These are phyloP conservation scores for Ceratocystis ficicola DNA, from an alignment of 2,329 filamentous ascomycete genomes.

Conservation along the genomic window DNA sequence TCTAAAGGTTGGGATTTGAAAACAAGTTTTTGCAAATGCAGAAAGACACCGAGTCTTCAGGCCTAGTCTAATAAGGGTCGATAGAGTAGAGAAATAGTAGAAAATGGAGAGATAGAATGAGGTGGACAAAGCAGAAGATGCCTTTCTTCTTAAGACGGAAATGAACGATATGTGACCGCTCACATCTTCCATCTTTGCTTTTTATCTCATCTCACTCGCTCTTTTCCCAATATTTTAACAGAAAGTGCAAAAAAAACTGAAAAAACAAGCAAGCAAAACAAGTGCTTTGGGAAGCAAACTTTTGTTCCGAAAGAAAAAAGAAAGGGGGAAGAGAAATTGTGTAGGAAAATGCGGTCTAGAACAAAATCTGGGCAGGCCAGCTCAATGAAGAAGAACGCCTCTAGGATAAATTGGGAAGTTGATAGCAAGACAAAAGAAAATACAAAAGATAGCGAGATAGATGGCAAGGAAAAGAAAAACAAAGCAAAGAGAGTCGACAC, in stretches of 20 bases:
- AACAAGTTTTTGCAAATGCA: constrained; percentile 6
- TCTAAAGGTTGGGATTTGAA: not conserved
- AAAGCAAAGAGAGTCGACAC: not conserved
- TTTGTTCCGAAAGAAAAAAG: constrained; percentile 5
- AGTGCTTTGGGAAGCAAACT: not conserved
- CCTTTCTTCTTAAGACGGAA: too few species aligned
- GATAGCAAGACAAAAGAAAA: constrained; percentile 9
- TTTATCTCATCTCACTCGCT: not conserved
- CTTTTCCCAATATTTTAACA: constrained; percentile 3
- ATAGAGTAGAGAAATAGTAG: not conserved
- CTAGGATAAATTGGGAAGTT: not conserved
- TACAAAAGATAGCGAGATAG: not conserved
- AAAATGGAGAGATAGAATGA: not conserved
- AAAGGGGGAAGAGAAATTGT: not conserved
- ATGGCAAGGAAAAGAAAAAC: not conserved
- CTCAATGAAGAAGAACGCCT: constrained; percentile 11
- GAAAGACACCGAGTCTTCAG: constrained; percentile 6
- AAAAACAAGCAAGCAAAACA: not conserved
- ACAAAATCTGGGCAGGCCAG: constrained; percentile 11
- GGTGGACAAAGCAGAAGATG: not conserved
- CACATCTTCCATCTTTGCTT: too few species aligned
- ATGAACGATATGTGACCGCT: too few species aligned
- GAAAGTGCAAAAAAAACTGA: not conserved
- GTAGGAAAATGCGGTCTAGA: constrained; percentile 7
- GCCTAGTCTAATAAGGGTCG: not conserved